Conservation (phyloP, 176 grass and related monocot genomes). For the Stipa capillata region DNA sequence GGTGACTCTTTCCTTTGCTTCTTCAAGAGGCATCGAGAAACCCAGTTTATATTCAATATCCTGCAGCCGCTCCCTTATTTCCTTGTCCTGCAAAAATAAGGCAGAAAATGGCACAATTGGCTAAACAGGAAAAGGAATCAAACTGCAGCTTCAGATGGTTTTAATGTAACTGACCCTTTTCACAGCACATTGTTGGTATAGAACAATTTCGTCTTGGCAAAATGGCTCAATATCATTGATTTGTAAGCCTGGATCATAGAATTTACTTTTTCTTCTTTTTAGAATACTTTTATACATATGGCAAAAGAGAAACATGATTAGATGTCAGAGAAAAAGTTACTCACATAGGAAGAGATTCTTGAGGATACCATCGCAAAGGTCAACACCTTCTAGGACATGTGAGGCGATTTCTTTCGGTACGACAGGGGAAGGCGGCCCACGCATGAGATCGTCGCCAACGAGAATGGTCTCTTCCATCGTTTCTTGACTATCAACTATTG, state of each 20-base stretch:
- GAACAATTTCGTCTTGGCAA: conserved; percentile 90
- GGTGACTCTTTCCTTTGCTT: conserved; percentile 64
- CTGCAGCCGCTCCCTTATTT: conserved; percentile 68
- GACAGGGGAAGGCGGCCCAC: conserved; percentile 70
- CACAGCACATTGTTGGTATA: conserved; percentile 75
- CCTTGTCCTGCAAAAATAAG: conserved; percentile 59
- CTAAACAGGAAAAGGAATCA: not conserved
- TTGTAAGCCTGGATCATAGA: conserved; percentile 56
- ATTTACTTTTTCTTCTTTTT: not conserved
- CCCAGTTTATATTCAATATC: conserved; percentile 86
- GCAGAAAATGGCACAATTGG: not conserved
- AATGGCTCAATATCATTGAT: conserved; percentile 98
- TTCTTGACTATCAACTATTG: conserved; percentile 69
- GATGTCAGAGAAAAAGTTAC: conserved; percentile 16
- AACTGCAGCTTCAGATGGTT: not conserved
- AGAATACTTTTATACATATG: not conserved
- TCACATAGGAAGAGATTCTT: conserved; percentile 95
- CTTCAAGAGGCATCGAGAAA: conserved; percentile 68
- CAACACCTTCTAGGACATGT: conserved; percentile 90
- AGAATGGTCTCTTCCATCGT: conserved; percentile 96
- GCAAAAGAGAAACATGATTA: not conserved
- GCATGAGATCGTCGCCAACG: conserved; percentile 91
- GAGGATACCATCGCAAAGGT: conserved; percentile 86
- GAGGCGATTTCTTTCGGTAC: conserved; percentile 85
- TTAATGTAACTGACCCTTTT: conserved; percentile 56